Evolutionary conservation across 345 rosid genomes (phyloP).

Genomic region (Eucalyptus coolabah): DNA sequence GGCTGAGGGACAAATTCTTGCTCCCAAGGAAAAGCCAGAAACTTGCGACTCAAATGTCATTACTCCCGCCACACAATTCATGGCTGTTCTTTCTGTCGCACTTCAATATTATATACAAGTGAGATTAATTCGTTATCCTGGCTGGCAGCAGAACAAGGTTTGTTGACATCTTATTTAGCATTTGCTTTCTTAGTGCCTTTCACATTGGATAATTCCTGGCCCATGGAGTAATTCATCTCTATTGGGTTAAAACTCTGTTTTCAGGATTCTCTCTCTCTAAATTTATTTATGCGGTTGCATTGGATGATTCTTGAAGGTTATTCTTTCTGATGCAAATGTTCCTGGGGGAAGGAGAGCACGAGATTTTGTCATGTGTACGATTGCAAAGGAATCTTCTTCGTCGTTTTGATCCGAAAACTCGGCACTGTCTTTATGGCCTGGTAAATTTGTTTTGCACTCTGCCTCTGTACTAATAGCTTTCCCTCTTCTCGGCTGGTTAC

Average conservation of each 20-base stretch:
- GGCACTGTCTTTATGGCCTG: slow-evolving; percentile 87
- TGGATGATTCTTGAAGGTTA: slow-evolving; percentile 80
- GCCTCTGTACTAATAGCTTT: neutral
- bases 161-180: slow-evolving; percentile 4
- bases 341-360: slow-evolving; percentile 99
- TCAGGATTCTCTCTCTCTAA: slow-evolving; percentile 49
- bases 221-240: slow-evolving; percentile 34
- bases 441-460: slow-evolving; percentile 24
- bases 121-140: too few relatives aligned
- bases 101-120: too few relatives aligned
- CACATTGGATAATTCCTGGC: slow-evolving; percentile 38
- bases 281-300: slow-evolving; percentile 46
- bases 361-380: slow-evolving; percentile 90
- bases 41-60: too few relatives aligned
- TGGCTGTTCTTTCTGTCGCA: too few relatives aligned
- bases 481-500: neutral
- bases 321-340: slow-evolving; percentile 93
- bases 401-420: slow-evolving; percentile 89
- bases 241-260: slow-evolving; percentile 16
- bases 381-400: slow-evolving; percentile 65
- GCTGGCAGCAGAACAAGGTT: slow-evolving; percentile 46
- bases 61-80: too few relatives aligned
- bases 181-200: too few relatives aligned
- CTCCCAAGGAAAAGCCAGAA: too few relatives aligned
- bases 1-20: too few relatives aligned